Base-by-base conservation (phyloP, 2,329 filamentous ascomycete species). In the Fusarium udum region DNA sequence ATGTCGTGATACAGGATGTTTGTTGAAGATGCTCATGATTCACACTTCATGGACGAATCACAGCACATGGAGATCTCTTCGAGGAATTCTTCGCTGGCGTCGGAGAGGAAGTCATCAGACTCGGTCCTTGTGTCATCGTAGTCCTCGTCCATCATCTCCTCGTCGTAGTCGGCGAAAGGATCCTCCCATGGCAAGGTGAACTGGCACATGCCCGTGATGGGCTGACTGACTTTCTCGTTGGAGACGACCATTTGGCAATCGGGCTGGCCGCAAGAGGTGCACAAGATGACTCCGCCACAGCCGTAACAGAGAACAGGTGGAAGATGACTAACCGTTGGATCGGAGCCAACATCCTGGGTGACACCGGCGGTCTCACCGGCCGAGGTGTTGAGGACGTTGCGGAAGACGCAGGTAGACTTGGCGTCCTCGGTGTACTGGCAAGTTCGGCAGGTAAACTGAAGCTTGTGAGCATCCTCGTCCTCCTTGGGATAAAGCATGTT, bases 401-500 rank as follows among this genome's bases (percentile, higher is more conserved):
- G 94, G 87, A 96, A 99, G 79, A 98, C 94, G 84, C 96, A 98
- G 70, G 94, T 92, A 28, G 94, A 95, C 70, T 90, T 90, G 37
- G 95, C 95, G 73, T 92, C 90, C 81, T 97, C 95, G 78, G 92
- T 93, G 85, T 94, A 97, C 80, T 95, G 92, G 86, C 96, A 99
- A 64, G 95, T 98, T 78, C 95, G 93, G 87, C 96, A 99, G 73
- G 94, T 95, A 84, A 97, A 99, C 86, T 97, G 92, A 77, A 99
- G 91, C 79, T 91, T 92, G 85, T 93, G 93, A 71, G 91, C 91
- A 70, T 92, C 87, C 72, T 92, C 91, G 84, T 99, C 95, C 87
- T 99, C 97, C 84, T 97, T 96, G 57, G 96, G 96, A 81, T 98
- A 98, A 62, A 99, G 88, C 89, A 99, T 93, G 87, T 99, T 99